phyloP scores from a whole-genome alignment of 495 filamentous ascomycete species.

The Bacidia gigantensis region DNA sequence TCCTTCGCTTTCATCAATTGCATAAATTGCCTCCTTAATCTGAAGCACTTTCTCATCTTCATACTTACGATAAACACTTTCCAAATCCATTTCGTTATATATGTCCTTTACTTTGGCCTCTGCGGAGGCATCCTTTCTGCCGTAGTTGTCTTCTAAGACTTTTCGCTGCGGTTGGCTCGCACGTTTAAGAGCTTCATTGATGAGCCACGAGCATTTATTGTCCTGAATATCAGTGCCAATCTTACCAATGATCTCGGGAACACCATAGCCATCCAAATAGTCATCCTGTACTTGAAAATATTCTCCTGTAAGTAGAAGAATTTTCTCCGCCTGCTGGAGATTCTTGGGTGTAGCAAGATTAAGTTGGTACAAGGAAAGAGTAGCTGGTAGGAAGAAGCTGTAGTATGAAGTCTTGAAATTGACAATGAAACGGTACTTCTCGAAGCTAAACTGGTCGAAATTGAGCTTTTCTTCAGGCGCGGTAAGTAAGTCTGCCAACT shows the following conservation, averaged over 20 bases:
- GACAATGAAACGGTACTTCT: conserved; percentile 96
- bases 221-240: conserved; percentile 96
- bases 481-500: conserved; percentile 84
- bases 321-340: conserved; percentile 70
- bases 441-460: conserved; percentile 80
- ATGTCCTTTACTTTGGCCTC: conserved; percentile 79
- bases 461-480: conserved; percentile 79
- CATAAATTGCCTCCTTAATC: conserved; percentile 55
- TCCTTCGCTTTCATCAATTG: conserved; percentile 69
- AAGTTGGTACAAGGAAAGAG: conserved; percentile 66
- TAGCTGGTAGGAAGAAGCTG: conserved; percentile 92
- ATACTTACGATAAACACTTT: conserved; percentile 68
- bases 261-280: conserved; percentile 91
- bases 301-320: conserved; percentile 93
- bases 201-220: conserved; percentile 96
- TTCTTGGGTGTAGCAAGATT: conserved; percentile 68
- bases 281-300: conserved; percentile 99
- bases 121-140: conserved; percentile 63
- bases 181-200: conserved; percentile 77
- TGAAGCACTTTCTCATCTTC: conserved; percentile 70
- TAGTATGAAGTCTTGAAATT: conserved; percentile 99
- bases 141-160: conserved; percentile 36
- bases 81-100: conserved; percentile 68
- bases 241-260: conserved; percentile 82
- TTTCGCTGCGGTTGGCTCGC: conserved; percentile 68